Evolutionary conservation across 768 basidiomycete species (phyloP).

Genomic region (Wakefieldia striispora): DNA sequence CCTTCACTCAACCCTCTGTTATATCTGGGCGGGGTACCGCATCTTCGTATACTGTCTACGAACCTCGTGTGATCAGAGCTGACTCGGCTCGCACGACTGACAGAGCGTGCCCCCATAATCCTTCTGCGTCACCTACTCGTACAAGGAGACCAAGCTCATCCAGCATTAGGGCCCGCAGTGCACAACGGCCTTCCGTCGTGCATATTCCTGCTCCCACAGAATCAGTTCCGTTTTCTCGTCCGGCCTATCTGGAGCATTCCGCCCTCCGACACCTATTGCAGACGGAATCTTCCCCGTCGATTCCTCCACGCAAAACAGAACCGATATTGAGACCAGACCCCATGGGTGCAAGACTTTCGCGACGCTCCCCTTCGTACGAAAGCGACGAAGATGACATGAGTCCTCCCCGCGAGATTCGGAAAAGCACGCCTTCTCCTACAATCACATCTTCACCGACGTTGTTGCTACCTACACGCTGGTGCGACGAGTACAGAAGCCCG

Average conservation of each 20-base stretch:
- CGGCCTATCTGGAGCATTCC: constrained; percentile 75
- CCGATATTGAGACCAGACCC: constrained; percentile 21
- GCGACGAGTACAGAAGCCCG: constrained; percentile 59
- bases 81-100: constrained; percentile 44
- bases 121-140: constrained; percentile 44
- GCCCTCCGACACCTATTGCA: constrained; percentile 68
- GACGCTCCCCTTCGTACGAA: constrained; percentile 46
- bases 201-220: constrained; percentile 32
- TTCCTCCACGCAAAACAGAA: constrained; percentile 41
- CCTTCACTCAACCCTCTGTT: constrained; percentile 38
- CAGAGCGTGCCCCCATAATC: constrained; percentile 36
- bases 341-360: constrained; percentile 18
- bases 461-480: constrained; percentile 76
- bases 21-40: constrained; percentile 31
- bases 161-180: constrained; percentile 23
- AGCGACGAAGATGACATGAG: constrained; percentile 69
- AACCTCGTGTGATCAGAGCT: constrained; percentile 70
- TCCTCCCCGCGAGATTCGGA: constrained; percentile 43
- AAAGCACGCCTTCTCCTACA: constrained; percentile 20
- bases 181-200: constrained; percentile 24
- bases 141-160: constrained; percentile 46
- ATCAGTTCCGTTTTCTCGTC: constrained; percentile 53
- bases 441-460: constrained; percentile 39
- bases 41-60: constrained; percentile 39
- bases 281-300: constrained; percentile 41